Base-by-base conservation (phyloP, 305 asterid genomes). In the Fraxinus velutina region DNA sequence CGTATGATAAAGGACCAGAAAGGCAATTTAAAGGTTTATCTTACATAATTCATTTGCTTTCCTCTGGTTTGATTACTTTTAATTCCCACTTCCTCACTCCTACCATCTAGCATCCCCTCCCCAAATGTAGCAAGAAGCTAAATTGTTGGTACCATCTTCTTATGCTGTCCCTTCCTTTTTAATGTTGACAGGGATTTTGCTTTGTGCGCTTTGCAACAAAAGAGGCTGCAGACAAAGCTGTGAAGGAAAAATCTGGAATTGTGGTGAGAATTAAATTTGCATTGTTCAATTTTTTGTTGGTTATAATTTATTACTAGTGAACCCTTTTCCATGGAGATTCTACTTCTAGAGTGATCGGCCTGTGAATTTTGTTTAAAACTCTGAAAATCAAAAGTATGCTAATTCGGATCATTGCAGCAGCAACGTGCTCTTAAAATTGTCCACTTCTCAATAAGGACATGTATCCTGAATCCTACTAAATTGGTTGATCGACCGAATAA, bases 191-290 rank as follows among this genome's bases (percentile, higher is more conserved):
- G 99, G 98, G 95, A 76, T 95, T 87, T 87, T 88, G 99, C 89
- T 95, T 93, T 90, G 95, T 95, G 79, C 92, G 93, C 17, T 95
- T 93, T 84, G 86, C 91, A 44, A 90, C 91, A 8, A 90, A 91
- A 84, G 97, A 91, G 84, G 96, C 97, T 85, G 98, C 99, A 39
- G 87, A 85, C 83, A 93, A 85, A 86, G 99, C 99, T 83, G 88
- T 93, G 87, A 90, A 82, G 89, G 98, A 93, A 81, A 92, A 89
- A 87, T 80, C 93, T 86, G 98, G 92, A 82, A 82, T 76, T 78
- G 32, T 83, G 94, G 99, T 95, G 90, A 93, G 87, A 72, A 81
- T 32, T 81, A 72, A 30, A 30, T 32, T 71, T 30, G 5, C n/a
- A 24, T 70, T 36, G 10, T 27, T 17, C n/a, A 32, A 73, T 34